These are phyloP conservation scores for Purpureocillium lavendulum DNA, from an alignment of 2,329 filamentous ascomycete genomes.

Conservation along the genomic window DNA sequence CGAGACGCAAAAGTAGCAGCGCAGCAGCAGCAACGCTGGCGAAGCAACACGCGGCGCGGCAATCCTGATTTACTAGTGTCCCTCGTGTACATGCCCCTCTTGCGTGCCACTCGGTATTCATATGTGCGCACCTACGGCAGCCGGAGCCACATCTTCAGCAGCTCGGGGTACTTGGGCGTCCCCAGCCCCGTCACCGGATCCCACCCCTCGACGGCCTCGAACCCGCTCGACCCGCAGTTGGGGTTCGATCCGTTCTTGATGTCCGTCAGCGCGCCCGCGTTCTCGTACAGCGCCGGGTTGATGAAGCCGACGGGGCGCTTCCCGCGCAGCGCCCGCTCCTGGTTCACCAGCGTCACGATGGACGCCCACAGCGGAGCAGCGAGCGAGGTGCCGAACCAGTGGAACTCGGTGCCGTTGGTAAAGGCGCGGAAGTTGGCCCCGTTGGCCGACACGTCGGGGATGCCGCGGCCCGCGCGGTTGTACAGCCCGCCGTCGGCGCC, in stretches of 20 bases:
- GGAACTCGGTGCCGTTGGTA: neutral
- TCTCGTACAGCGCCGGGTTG: slow-evolving; percentile 29
- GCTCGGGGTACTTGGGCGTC: slow-evolving; percentile 7
- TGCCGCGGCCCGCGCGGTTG: slow-evolving; percentile 25
- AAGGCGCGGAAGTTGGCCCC: slow-evolving; percentile 37
- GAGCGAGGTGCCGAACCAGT: slow-evolving; percentile 10
- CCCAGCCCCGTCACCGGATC: slow-evolving; percentile 8
- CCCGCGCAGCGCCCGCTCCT: slow-evolving; percentile 12
- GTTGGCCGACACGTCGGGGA: slow-evolving; percentile 31
- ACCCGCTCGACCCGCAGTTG: slow-evolving; percentile 21
- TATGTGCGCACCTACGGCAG: slow-evolving; percentile 3
- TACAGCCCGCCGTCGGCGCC: slow-evolving; percentile 18
- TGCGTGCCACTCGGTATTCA: too few relatives aligned
- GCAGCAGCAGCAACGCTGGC: too few relatives aligned
- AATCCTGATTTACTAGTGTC: too few relatives aligned
- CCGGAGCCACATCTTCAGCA: slow-evolving; percentile 5
- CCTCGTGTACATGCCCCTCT: too few relatives aligned
- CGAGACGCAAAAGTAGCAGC: slow-evolving; percentile 11
- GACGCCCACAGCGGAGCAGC: slow-evolving; percentile 12
- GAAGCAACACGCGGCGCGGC: too few relatives aligned
- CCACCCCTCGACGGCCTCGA: slow-evolving; percentile 7
- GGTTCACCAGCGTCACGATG: slow-evolving; percentile 14
- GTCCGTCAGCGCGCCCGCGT: slow-evolving; percentile 26
- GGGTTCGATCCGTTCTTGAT: slow-evolving; percentile 27
- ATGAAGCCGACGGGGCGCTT: slow-evolving; percentile 31